phyloP scores from a whole-genome alignment of 2,329 filamentous ascomycete genomes.

The Neofusicoccum parvum region DNA sequence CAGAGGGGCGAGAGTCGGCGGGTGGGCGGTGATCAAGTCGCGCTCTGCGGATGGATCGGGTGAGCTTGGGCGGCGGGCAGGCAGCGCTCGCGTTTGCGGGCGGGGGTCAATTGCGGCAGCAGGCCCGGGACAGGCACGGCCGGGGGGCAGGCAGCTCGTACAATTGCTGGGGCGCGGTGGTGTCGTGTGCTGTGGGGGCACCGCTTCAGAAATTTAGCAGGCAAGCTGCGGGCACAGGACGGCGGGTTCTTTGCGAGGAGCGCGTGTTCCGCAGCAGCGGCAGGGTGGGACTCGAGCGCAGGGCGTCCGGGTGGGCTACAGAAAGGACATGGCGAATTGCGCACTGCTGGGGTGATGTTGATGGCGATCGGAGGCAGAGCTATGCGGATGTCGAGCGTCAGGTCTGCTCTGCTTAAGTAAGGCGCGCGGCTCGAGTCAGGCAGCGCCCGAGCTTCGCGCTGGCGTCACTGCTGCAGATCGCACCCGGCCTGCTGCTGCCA shows the following conservation, averaged over 20 bases:
- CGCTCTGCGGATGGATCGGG: constrained; percentile 14
- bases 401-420: background rate
- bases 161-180: constrained; percentile 6
- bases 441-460: background rate
- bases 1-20: background rate
- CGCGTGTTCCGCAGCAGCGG: background rate
- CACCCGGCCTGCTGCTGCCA: background rate
- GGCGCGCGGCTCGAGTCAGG: constrained; percentile 5
- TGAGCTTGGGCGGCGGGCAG: constrained; percentile 6
- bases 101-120: constrained; percentile 8
- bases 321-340: constrained; percentile 8
- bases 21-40: background rate
- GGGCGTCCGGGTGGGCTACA: background rate
- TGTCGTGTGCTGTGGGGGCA: constrained; percentile 14
- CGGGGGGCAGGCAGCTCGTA: background rate
- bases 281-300: background rate
- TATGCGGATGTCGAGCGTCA: constrained; percentile 17
- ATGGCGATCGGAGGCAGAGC: constrained; percentile 14
- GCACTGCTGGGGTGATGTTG: constrained; percentile 9
- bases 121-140: background rate
- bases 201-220: constrained; percentile 19
- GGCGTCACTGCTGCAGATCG: constrained; percentile 16
- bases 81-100: background rate
- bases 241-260: background rate
- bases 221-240: constrained; percentile 3